Evolutionary conservation across 2,329 filamentous ascomycete genomes (phyloP), one percentile per base, ranked within the genome.

Genomic region (Ophiostoma australiae): DNA sequence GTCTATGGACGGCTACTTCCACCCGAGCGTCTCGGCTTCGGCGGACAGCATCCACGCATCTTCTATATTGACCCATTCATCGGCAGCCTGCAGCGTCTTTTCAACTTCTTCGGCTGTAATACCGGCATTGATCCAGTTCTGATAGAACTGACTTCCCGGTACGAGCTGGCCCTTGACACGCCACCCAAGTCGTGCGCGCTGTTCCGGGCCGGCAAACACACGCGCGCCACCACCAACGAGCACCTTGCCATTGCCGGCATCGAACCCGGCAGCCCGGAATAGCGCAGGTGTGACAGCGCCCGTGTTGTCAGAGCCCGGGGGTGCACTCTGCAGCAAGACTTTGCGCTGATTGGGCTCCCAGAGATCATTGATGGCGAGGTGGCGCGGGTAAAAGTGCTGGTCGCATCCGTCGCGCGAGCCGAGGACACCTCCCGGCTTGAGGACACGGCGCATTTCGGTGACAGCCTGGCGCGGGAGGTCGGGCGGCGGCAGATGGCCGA

Each of bases 331-430:
- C 17, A 68, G 67, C 0, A 73, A 23, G 5, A 70, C 76, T 15
- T 74, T 72, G n/a, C 52, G 68, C 71, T 75, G 72, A 66, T 78
- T 78, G 3, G 70, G 68, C 2, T 71, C 74, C 77, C 77, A 79
- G 23, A 78, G 71, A 11, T 75, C 72, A 70, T 79, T 78, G 20
- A 74, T 67, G 39, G 68, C 69, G 1, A 72, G 69, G 11, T 71
- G 69, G 27, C 70, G 74, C 33, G 80, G 79, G 74, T 78, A 80
- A 68, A 79, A 80, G 63, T 77, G 77, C 72, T 75, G 67, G 48
- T 76, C 75, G 17, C 74, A 74, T 1, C 72, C 78, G 39, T 58
- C n/a, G 2, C 52, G 52, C 52, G 52, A 58, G n/a, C 52, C 52
- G 8, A 27, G 52, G 4, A 58, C 52, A 3, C n/a, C 52, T 4